Base-by-base conservation (phyloP, 805 yeast genomes). In the Debaryomyces prosopidis region DNA sequence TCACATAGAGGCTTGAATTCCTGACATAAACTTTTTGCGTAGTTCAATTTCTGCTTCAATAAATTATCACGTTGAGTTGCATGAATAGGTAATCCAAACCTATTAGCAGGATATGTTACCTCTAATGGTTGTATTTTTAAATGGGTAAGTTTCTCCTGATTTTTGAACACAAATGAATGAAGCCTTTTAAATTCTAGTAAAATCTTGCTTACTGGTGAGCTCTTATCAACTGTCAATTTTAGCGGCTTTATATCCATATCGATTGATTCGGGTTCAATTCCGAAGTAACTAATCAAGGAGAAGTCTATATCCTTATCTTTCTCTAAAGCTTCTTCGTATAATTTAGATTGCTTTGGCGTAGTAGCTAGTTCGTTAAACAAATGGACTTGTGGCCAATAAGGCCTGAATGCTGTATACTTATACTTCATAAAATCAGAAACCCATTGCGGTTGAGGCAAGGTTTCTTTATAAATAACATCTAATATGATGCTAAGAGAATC, bases 351-450 rank as follows among this genome's bases (percentile, higher is more conserved):
- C 14, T 46, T 42, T 2, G 47, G 42, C 8, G 41, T 40, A 15
- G 46, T 39, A 26, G 58, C 59, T 38, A 58, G 53, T 36, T 65
- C 71, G 12, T 59, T 46, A 4, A 68, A 52, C 18, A 67, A 43
- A 46, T 72, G 75, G 4, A 59, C 62, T 39, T 57, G 65, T 5
- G 76, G 76, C 71, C 71, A 71, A 3, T 46, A 33, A 1, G 43
- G 33, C 23, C 60, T 58, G 33, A 69, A 48, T 5, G 56, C 43
- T 18, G 50, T 37, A 41, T 63, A 61, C 55, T 54, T 28, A 52
- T 43, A 9, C 50, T 46, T 3, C 43, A 15, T 37, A 47, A 69
- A 63, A 7, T 51, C 51, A 1, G 36, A 20, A 12, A 58, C 39
- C 65, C 69, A 62, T 0, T 45, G 50, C 14, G 35, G 46, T 1